Percentiles rank a stretch among this genome's conserved stretches.
phyloP scores from a whole-genome alignment of 2,329 filamentous ascomycete species.

The Aspergillus candidus region DNA sequence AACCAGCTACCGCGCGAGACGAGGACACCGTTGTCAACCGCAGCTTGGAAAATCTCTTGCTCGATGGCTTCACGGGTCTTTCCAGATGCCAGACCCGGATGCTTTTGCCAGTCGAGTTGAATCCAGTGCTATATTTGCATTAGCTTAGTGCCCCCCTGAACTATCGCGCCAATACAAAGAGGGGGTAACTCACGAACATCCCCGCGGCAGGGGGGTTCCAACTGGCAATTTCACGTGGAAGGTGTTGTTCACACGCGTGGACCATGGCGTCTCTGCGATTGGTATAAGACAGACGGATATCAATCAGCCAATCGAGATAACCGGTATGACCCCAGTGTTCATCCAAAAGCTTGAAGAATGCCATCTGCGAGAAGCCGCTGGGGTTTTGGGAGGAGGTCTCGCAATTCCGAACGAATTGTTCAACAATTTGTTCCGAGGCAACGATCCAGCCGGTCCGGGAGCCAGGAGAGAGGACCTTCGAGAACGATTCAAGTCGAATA shows the following conservation, averaged over 20 bases:
- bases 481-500: conserved; percentile 86
- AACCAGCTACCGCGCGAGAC: conserved; percentile 89
- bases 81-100: conserved; percentile 35
- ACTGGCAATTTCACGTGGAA: conserved; percentile 67
- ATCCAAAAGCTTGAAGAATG: conserved; percentile 84
- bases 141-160: not conserved
- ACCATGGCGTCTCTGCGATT: conserved; percentile 69
- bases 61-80: conserved; percentile 55
- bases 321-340: conserved; percentile 90
- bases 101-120: conserved; percentile 41
- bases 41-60: conserved; percentile 74
- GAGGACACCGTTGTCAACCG: conserved; percentile 70
- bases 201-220: conserved; percentile 78
- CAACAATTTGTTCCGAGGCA: conserved; percentile 74
- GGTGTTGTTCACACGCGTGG: conserved; percentile 68
- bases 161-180: not conserved
- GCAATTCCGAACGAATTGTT: conserved; percentile 73
- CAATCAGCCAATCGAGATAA: conserved; percentile 83
- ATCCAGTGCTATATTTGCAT: conserved; percentile 39
- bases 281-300: conserved; percentile 76
- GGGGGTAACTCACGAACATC: conserved; percentile 73
- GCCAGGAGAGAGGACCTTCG: conserved; percentile 81
- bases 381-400: conserved; percentile 83
- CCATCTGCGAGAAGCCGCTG: conserved; percentile 73
- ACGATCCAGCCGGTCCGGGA: conserved; percentile 84